Percentiles rank a stretch among this genome's conserved stretches.
These are phyloP conservation scores for Claviceps sorghi DNA, from an alignment of 2,329 filamentous ascomycete genomes.

Conservation along the genomic window DNA sequence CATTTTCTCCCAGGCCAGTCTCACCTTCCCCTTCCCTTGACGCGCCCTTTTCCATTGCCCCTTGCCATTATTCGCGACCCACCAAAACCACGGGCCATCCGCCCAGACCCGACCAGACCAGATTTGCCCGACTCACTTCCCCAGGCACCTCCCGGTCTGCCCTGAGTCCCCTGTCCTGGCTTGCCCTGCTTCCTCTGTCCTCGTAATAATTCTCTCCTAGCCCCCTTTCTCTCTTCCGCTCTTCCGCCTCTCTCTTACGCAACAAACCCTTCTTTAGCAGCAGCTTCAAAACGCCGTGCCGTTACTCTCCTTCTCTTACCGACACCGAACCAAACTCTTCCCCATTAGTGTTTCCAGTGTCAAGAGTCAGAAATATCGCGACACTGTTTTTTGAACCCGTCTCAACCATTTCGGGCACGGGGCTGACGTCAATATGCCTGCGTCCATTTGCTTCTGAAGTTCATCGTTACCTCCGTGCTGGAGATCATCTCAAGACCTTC, in stretches of 20 bases:
- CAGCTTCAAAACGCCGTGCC: background rate
- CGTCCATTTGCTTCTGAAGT: background rate
- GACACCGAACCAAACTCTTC: no score
- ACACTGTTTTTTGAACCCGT: background rate
- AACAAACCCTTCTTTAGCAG: background rate
- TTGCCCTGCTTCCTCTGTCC: background rate
- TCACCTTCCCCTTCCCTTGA: background rate
- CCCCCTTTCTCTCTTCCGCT: background rate
- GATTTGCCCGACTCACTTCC: background rate
- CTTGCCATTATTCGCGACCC: background rate
- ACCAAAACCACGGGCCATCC: background rate
- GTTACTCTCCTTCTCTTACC: background rate
- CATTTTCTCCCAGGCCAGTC: background rate
- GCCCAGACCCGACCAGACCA: no score
- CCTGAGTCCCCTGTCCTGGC: background rate
- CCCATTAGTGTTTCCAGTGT: background rate
- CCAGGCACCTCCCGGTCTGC: background rate
- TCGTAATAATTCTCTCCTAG: background rate
- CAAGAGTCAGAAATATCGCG: background rate
- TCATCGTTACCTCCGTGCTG: background rate
- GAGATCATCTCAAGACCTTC: background rate
- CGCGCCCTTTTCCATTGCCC: background rate
- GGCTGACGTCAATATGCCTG: conserved; percentile 5
- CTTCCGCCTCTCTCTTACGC: background rate
- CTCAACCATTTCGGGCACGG: background rate